Evolutionary conservation across 345 rosid species (phyloP).

Genomic region (Orychophragmus violaceus): DNA sequence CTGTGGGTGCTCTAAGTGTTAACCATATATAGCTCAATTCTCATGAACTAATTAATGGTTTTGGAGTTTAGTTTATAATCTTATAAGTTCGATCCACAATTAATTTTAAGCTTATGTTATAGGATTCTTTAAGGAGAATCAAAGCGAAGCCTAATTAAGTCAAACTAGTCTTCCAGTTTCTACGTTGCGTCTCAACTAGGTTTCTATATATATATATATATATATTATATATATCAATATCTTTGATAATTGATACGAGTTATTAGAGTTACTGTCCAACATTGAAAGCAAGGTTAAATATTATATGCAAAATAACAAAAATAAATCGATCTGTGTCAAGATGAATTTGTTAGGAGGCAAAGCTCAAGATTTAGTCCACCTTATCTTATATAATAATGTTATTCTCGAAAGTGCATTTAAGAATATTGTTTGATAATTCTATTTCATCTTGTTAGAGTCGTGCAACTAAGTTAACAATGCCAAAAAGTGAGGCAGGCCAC

Average conservation of each 20-base stretch:
- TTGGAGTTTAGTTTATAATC: not conserved
- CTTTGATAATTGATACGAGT: not conserved
- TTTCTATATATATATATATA: too few species aligned
- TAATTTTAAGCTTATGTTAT: not conserved
- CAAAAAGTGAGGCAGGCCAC: not conserved
- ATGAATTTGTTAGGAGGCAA: not conserved
- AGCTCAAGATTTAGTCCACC: not conserved
- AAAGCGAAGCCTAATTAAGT: conserved; percentile 1
- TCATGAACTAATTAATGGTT: not conserved
- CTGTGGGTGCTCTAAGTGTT: too few species aligned
- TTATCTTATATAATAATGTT: not conserved
- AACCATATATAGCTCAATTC: not conserved
- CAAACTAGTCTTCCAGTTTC: not conserved
- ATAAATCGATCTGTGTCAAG: not conserved
- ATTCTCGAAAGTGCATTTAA: not conserved
- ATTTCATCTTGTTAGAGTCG: not conserved
- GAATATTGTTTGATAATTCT: not conserved
- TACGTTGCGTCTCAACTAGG: conserved; percentile 10
- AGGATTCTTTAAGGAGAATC: conserved; percentile 8
- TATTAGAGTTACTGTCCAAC: too few species aligned
- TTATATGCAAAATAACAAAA: too few species aligned
- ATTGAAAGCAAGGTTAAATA: too few species aligned
- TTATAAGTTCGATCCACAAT: too few species aligned
- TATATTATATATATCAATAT: too few species aligned
- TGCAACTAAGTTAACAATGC: not conserved